Evolutionary conservation across 2,329 filamentous ascomycete species (phyloP).

Genomic region (Lasiodiplodia sp.): DNA sequence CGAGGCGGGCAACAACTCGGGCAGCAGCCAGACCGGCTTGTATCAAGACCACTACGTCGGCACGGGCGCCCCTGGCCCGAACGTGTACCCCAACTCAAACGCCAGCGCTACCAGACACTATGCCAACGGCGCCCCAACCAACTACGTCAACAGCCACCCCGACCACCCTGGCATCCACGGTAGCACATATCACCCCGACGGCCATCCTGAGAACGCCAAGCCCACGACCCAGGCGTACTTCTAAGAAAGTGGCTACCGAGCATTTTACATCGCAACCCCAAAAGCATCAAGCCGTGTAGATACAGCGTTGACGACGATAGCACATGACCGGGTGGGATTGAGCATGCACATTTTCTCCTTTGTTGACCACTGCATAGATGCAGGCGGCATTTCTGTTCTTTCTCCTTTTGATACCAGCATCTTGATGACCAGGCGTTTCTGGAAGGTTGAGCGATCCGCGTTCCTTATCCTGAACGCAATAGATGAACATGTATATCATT

Average conservation of each 20-base stretch:
- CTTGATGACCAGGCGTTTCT: constrained; percentile 2
- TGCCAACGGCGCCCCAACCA: constrained; percentile 11
- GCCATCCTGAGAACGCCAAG: constrained; percentile 17
- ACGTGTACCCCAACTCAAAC: constrained; percentile 21
- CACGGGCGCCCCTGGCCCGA: constrained; percentile 18
- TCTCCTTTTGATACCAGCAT: constrained; percentile 19
- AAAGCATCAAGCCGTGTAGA: background rate
- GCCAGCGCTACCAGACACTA: constrained; percentile 22
- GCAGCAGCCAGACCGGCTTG: constrained; percentile 14
- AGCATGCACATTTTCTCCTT: background rate
- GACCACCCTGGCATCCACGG: constrained; percentile 21
- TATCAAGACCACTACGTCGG: constrained; percentile 19
- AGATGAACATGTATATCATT: background rate
- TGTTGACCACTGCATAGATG: background rate
- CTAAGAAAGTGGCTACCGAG: background rate
- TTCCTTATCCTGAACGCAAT: background rate
- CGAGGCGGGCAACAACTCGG: constrained; percentile 17
- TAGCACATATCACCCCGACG: constrained; percentile 30
- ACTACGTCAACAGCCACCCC: constrained; percentile 4
- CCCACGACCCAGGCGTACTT: constrained; percentile 8
- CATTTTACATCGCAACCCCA: background rate
- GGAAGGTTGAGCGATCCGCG: background rate
- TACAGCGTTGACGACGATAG: background rate
- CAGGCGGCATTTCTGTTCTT: background rate
- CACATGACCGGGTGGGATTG: background rate